Evolutionary conservation across 306 rosid species (phyloP), one percentile per base, ranked within the genome.

Genomic region (Pterocarpus santalinus): DNA sequence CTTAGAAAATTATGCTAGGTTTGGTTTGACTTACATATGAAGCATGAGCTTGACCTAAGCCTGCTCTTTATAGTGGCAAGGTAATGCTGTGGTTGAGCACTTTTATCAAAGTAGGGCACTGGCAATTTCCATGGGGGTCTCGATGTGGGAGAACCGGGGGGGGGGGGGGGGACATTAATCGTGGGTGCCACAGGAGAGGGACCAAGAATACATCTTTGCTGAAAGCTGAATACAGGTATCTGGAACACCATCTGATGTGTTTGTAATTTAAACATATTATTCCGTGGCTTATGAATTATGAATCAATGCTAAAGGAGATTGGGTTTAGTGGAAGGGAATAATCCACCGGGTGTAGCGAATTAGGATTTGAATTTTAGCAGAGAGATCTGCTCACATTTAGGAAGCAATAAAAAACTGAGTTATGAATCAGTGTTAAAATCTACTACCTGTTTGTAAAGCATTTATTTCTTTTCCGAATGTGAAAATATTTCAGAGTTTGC

Each of bases 31-130:
- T 17, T 67, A 12, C 65, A 69, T 80, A 52, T 9, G 78, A 61
- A 53, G 70, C 66, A 80, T 76, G 79, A 63, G 41, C 14, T 8
- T 53, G 34, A 64, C 76, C 67, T 76, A 76, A 85, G 32, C 49
- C 65, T 47, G 17, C 13, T 69, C 64, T 35, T 75, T 76, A 63
- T 75, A 55, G 63, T 76, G 41, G 39, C 5, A 13, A 8, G 39
- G 55, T 58, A 62, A 58, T 4, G 35, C 34, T 80, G 39, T 55
- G 74, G 84, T 85, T 73, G 83, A 35, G 80, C 32, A 22, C 75
- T 81, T 79, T 61, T 33, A 68, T 81, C 81, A 68, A 43, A 52
- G 81, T 81, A 77, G 83, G 80, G 69, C 51, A 72, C 39, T 78
- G 30, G 32, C 80, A 56, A 66, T 77, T 38, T 17, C 65, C 1